Evolutionary conservation across 768 basidiomycete species (phyloP), one percentile per base, ranked within the genome.

Genomic region (Pulveroboletus frians): DNA sequence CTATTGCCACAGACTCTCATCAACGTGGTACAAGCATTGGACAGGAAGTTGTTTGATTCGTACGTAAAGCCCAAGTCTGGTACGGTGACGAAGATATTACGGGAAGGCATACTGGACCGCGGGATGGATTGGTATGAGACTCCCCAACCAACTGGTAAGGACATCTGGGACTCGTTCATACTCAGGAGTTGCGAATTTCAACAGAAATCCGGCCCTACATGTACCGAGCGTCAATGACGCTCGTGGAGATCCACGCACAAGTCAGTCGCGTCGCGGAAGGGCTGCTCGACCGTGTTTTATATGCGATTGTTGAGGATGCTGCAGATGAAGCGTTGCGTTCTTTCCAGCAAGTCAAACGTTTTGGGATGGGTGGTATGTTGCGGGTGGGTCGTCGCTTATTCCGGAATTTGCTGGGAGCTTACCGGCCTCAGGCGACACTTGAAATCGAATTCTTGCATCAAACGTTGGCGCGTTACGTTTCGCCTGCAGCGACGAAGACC

Each of bases 361-460:
- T 96, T 62, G 93, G 94, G 15, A 96, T 97, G 85, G 96, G 96
- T 27, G 96, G 96, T 9, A 98, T 98, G 96, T 77, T 99, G 38
- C 82, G 91, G 41, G 94, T 96, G 65, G 51, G 86, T 75, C 23
- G 30, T 43, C 21, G 31, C n/a, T 37, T 34, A 17, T 31, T 4
- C 34, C 5, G 17, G 32, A 20, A 39, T 37, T 29, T 29, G 17
- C 15, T 14, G 6, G 9, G 23, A 2, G 26, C 32, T 53, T 4
- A 50, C 37, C 5, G 4, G n/a, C 15, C n/a, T 5, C 65, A 97
- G 93, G 96, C 96, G 13, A 98, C 96, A 5, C 83, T 99, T 23
- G 95, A 98, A 69, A 96, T 98, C 57, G 96, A 98, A 71, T 98
- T 98, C 73, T 84, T 98, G 76, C 95, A 99, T 68, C 96, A 98